Conservation (phyloP, 176 grass and related monocot genomes). For the Luzula sylvatica region DNA sequence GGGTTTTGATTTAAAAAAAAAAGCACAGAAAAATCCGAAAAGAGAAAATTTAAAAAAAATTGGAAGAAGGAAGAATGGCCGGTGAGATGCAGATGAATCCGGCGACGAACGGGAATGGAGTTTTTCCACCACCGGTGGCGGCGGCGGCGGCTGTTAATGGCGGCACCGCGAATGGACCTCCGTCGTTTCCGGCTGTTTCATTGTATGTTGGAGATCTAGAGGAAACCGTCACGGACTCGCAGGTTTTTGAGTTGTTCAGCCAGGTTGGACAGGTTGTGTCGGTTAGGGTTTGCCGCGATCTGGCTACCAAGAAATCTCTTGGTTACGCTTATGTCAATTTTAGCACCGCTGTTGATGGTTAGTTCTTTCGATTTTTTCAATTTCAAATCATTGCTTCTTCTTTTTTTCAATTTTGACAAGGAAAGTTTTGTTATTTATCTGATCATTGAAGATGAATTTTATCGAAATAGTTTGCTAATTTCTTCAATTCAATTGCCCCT, state of each 20-base stretch:
- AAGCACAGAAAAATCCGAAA: background rate
- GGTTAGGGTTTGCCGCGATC: conserved; percentile 45
- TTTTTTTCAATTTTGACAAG: background rate
- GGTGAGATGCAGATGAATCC: conserved; percentile 18
- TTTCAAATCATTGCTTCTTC: background rate
- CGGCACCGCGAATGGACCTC: background rate
- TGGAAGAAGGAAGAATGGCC: conserved; percentile 18
- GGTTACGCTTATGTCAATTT: conserved; percentile 51
- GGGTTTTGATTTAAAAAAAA: background rate
- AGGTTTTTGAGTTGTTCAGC: conserved; percentile 40
- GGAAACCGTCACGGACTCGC: conserved; percentile 34
- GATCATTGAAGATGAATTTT: background rate
- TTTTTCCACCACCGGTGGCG: background rate
- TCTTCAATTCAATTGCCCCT: background rate
- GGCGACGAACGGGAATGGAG: conserved; percentile 11
- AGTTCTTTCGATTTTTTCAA: conserved; percentile 7
- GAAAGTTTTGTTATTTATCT: no score
- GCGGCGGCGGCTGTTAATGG: background rate
- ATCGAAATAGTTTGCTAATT: background rate
- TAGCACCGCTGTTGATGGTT: conserved; percentile 34
- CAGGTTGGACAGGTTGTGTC: conserved; percentile 34
- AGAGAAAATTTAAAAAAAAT: conserved; percentile 14
- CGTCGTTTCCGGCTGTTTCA: conserved; percentile 26
- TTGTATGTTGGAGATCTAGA: conserved; percentile 58
- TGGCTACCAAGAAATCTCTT: conserved; percentile 30